Conservation (phyloP, 169 alveolate genomes). For the Neospora caninum region DNA sequence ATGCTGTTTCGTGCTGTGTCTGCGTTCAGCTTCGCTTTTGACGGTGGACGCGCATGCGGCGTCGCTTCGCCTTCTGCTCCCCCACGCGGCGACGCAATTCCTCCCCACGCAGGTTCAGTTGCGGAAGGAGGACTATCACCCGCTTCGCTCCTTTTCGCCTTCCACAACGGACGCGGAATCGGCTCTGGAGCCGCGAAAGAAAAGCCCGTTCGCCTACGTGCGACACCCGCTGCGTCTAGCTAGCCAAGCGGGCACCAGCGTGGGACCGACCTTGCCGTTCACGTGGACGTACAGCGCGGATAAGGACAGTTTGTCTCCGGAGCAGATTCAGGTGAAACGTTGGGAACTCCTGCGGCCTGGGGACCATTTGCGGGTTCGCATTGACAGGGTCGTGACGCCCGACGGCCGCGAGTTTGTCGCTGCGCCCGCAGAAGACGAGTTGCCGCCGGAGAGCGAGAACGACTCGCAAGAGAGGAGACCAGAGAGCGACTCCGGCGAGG, state of each 20-base stretch:
- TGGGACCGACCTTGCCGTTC: not conserved
- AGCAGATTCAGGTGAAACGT: not conserved
- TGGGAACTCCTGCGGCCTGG: slow-evolving; percentile 21
- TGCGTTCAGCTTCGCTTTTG: not conserved
- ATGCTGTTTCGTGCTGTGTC: not conserved
- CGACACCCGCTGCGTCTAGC: not conserved
- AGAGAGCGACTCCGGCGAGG: too few species aligned
- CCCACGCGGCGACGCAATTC: not conserved
- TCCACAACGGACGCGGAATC: not conserved
- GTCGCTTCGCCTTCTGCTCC: not conserved
- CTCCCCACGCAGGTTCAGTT: not conserved
- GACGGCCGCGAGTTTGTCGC: not conserved
- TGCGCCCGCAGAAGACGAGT: not conserved
- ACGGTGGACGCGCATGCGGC: not conserved
- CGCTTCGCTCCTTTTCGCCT: not conserved
- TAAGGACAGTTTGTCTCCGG: not conserved
- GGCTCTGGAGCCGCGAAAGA: not conserved
- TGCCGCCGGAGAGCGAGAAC: not conserved
- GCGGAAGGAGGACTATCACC: slow-evolving; percentile 22
- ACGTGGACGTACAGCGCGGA: not conserved
- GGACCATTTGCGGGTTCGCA: not conserved
- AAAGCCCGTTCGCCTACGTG: slow-evolving; percentile 1
- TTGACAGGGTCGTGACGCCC: not conserved
- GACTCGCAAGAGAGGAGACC: not conserved
- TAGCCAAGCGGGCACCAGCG: not conserved